Base-by-base conservation (phyloP, 345 rosid genomes). In the Gossypium anomalum region DNA sequence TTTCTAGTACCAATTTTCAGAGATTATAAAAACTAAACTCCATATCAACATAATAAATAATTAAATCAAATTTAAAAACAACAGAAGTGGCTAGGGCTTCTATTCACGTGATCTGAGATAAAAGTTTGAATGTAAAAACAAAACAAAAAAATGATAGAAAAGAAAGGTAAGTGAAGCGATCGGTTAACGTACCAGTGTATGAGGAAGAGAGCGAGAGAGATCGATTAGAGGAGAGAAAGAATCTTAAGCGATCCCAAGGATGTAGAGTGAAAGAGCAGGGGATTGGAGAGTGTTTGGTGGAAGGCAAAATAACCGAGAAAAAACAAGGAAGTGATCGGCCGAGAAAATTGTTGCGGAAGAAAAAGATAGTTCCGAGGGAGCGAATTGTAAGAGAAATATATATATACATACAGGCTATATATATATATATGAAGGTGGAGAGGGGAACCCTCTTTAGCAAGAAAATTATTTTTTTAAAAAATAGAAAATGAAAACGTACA, bases 181-280 rank as follows among this genome's bases (percentile, higher is more conserved):
- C 82, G 68, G 81, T 58, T 48, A 11, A 62, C 83, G 78, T 74
- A 83, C 88, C 86, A 74, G 83, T 77, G 74, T 73, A 71, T 67
- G 29, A 62, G 80, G 59, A 70, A 49, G 68, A 57, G 71, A 57
- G 60, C 68, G 84, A 82, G 52, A 70, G 75, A 77, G 86, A 84
- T 81, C 83, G 79, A 78, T 48, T 12, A 0, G 61, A 67, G 70
- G 75, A 55, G 62, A 49, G 67, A 71, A 11, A 77, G 61, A 82
- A 78, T 80, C 80, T 72, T 60, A 55, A 63, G 72, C 57, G 78
- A 85, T 80, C 84, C 78, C 76, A 78, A 68, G 75, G 69, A 60
- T 67, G 56, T 38, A 53, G 48, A 67, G 75, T 45, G 52, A 38
- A n/a, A 23, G 68, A 57, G 68, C 16, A 45, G 62, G 53, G 64